These are phyloP conservation scores for Mycena galopus DNA, from an alignment of 768 basidiomycete genomes.

Conservation along the genomic window DNA sequence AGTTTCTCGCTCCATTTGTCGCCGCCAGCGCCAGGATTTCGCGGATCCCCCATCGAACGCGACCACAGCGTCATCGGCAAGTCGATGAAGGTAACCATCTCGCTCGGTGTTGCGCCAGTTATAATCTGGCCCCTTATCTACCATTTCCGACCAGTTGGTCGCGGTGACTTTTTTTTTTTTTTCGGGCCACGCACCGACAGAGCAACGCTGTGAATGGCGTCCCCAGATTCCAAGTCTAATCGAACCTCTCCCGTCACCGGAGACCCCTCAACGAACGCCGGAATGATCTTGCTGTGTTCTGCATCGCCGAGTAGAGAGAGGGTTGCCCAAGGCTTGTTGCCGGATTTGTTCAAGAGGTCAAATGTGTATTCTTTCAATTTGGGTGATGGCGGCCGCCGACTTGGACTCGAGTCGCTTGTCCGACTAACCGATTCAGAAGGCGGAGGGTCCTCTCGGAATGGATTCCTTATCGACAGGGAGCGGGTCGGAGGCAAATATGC, in stretches of 20 bases:
- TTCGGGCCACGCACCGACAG: slow-evolving; percentile 55
- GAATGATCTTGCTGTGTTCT: slow-evolving; percentile 48
- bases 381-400: not conserved
- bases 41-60: slow-evolving; percentile 47
- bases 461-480: slow-evolving; percentile 11
- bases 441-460: slow-evolving; percentile 8
- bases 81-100: slow-evolving; percentile 52
- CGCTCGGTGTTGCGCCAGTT: slow-evolving; percentile 50
- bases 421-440: not conserved
- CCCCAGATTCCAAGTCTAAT: slow-evolving; percentile 52
- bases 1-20: slow-evolving; percentile 45
- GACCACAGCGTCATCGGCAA: slow-evolving; percentile 53
- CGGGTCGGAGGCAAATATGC: slow-evolving; percentile 1
- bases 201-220: slow-evolving; percentile 61
- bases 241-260: slow-evolving; percentile 51
- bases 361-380: slow-evolving; percentile 37
- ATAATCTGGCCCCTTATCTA: slow-evolving; percentile 57
- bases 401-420: not conserved
- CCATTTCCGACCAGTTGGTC: not conserved
- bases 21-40: slow-evolving; percentile 27
- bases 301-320: slow-evolving; percentile 61
- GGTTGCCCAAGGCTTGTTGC: slow-evolving; percentile 61
- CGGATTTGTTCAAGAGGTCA: slow-evolving; percentile 45
- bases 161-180: not conserved
- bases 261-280: slow-evolving; percentile 52